phyloP scores from a whole-genome alignment of 1,139 yeast species.

The Taphrina confusa region DNA sequence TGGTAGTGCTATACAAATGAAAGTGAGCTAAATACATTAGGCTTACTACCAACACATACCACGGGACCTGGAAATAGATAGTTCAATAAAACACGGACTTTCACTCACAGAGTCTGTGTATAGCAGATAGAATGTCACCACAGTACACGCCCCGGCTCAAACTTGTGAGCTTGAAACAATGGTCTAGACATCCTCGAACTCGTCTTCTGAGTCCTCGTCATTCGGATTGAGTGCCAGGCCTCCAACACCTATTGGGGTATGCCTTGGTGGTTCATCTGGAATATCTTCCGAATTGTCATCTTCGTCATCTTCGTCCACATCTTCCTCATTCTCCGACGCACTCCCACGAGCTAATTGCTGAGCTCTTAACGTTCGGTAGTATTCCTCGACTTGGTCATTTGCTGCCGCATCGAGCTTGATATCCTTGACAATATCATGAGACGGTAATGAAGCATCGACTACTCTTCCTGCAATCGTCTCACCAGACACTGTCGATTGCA shows the following conservation, averaged over 20 bases:
- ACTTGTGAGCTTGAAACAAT: no score
- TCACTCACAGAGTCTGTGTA: no score
- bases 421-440: slow-evolving; percentile 10
- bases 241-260: not conserved
- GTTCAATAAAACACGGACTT: no score
- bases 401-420: slow-evolving; percentile 38
- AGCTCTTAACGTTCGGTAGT: slow-evolving; percentile 40
- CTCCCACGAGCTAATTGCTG: slow-evolving; percentile 18
- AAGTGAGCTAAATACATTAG: no score
- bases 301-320: slow-evolving; percentile 36
- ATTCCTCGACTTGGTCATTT: slow-evolving; percentile 41
- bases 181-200: slow-evolving; percentile 35
- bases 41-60: no score
- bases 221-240: not conserved
- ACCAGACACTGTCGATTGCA: slow-evolving; percentile 68
- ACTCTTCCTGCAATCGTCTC: slow-evolving; percentile 18
- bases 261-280: not conserved
- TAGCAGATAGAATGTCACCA: no score
- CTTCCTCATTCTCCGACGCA: slow-evolving; percentile 38
- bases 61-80: no score
- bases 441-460: slow-evolving; percentile 3
- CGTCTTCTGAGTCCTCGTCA: slow-evolving; percentile 18
- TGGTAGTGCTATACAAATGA: no score
- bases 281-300: slow-evolving; percentile 28
- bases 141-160: no score